These are phyloP conservation scores for Leishmania gerbilli DNA, from an alignment of 208 protist species.

Conservation along the genomic window DNA sequence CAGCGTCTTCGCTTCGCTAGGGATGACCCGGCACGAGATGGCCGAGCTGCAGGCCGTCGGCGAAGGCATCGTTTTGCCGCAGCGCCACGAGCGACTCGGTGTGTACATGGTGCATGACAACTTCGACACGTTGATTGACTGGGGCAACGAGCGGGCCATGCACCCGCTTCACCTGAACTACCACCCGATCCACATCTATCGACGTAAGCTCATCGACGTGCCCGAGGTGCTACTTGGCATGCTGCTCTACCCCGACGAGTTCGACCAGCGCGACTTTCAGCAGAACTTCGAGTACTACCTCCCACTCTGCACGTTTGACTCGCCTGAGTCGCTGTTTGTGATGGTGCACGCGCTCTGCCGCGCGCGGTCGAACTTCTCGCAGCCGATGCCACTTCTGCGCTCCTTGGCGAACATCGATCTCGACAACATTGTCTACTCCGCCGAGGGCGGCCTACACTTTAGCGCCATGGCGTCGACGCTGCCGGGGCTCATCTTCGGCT, in stretches of 20 bases:
- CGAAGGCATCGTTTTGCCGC: constrained; percentile 58
- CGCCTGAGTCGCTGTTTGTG: constrained; percentile 77
- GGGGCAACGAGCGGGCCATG: constrained; percentile 59
- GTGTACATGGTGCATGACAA: constrained; percentile 90
- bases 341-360: constrained; percentile 73
- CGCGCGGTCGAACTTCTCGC: constrained; percentile 57
- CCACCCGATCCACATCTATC: constrained; percentile 89
- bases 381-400: constrained; percentile 76
- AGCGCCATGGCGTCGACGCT: constrained; percentile 69
- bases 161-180: constrained; percentile 91
- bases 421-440: constrained; percentile 87
- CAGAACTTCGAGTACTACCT: constrained; percentile 82
- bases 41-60: constrained; percentile 51
- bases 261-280: constrained; percentile 75
- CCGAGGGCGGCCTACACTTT: constrained; percentile 89
- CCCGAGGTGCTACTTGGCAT: constrained; percentile 89
- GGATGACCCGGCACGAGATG: constrained; percentile 70
- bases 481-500: constrained; percentile 68
- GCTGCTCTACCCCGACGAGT: constrained; percentile 77
- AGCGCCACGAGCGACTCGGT: constrained; percentile 59
- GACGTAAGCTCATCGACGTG: constrained; percentile 85
- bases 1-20: constrained; percentile 54
- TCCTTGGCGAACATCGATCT: constrained; percentile 81
- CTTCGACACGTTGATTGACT: constrained; percentile 80
- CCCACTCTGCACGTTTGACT: constrained; percentile 86